Evolutionary conservation across 352 stramenopile genomes (phyloP).

Genomic region (Pythium rhizo-oryzae): DNA sequence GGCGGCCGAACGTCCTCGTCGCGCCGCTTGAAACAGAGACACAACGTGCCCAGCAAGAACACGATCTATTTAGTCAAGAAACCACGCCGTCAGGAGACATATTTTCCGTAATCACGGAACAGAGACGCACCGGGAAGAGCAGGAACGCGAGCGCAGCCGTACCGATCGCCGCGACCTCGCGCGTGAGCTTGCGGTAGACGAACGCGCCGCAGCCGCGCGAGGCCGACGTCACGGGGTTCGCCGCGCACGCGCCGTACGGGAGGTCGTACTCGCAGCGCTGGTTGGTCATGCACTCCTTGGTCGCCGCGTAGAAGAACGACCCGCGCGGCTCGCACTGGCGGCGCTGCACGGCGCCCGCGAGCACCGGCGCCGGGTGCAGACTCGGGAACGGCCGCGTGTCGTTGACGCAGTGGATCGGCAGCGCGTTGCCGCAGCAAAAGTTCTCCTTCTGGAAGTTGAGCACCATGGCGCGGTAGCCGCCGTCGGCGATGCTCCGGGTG

Average conservation of each 20-base stretch:
- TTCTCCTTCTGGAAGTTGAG: constrained; percentile 62
- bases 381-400: constrained; percentile 54
- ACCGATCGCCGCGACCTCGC: constrained; percentile 49
- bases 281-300: constrained; percentile 49
- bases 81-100: background rate
- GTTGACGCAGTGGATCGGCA: constrained; percentile 49
- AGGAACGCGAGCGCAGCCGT: constrained; percentile 39
- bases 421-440: constrained; percentile 72
- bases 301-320: constrained; percentile 43
- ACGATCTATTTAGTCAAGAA: constrained; percentile 51
- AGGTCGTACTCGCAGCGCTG: constrained; percentile 60
- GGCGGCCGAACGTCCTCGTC: constrained; percentile 69
- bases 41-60: constrained; percentile 54
- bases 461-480: constrained; percentile 55
- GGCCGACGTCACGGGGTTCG: constrained; percentile 48
- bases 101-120: background rate
- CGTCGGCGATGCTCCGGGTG: constrained; percentile 41
- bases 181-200: constrained; percentile 41
- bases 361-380: constrained; percentile 39
- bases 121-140: constrained; percentile 48
- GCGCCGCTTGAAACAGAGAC: constrained; percentile 71
- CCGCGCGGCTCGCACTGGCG: constrained; percentile 22
- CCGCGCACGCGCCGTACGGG: constrained; percentile 59
- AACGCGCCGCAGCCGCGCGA: constrained; percentile 63
- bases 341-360: constrained; percentile 23